Percentiles rank a stretch among this genome's conserved stretches.
Evolutionary conservation across 2,329 filamentous ascomycete genomes (phyloP).

Genomic region (Calonectria honghensis): DNA sequence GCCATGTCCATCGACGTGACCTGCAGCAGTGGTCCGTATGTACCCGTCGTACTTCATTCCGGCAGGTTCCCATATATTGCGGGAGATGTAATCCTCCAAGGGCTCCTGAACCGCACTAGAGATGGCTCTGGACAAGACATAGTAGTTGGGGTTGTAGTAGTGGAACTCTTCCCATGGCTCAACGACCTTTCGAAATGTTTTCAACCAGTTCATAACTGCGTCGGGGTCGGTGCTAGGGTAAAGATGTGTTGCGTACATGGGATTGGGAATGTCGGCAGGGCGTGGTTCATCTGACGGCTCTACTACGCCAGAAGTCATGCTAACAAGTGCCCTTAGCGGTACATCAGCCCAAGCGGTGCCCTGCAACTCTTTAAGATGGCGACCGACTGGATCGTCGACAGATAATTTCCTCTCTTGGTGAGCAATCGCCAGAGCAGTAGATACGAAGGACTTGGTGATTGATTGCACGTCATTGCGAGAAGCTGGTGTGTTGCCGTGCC

Average conservation of each 20-base stretch:
- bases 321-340: not conserved
- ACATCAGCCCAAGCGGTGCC: constrained; percentile 2
- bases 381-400: not conserved
- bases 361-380: constrained; percentile 1
- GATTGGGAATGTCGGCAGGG: constrained; percentile 7
- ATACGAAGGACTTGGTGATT: constrained; percentile 8
- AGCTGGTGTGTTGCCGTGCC: constrained; percentile 10
- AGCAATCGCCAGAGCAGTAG: not conserved
- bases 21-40: not conserved
- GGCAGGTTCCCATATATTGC: constrained; percentile 12
- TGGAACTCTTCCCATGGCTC: constrained; percentile 19
- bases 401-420: not conserved
- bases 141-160: constrained; percentile 23
- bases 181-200: constrained; percentile 2
- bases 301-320: not conserved
- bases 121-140: not conserved
- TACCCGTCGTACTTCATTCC: constrained; percentile 21
- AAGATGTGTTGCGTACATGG: constrained; percentile 8
- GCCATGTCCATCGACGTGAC: constrained; percentile 8
- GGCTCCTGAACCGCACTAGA: not conserved
- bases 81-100: not conserved
- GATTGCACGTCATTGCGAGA: constrained; percentile 18
- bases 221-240: not conserved
- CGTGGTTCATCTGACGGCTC: constrained; percentile 1
- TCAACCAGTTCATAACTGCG: not conserved